Evolutionary conservation across 768 basidiomycete species (phyloP).

Genomic region (Rhizopogon vesiculosus): DNA sequence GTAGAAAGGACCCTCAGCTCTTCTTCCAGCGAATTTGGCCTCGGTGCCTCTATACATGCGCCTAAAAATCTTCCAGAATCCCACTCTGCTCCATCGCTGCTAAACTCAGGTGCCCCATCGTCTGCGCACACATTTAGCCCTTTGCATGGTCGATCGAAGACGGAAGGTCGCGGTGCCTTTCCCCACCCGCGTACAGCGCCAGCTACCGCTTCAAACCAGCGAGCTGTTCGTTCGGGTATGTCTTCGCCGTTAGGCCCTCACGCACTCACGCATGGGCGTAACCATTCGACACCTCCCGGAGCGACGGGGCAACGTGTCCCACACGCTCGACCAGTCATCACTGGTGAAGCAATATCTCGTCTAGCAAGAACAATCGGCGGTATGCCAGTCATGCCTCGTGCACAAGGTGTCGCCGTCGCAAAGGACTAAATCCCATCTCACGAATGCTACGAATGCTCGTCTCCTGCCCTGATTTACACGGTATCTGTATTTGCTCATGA

Average conservation of each 20-base stretch:
- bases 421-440: conserved; percentile 18
- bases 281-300: conserved; percentile 62
- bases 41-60: conserved; percentile 55
- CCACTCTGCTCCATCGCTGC: conserved; percentile 29
- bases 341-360: conserved; percentile 64
- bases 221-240: conserved; percentile 39
- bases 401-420: conserved; percentile 19
- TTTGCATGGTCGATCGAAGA: conserved; percentile 53
- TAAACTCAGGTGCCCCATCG: conserved; percentile 23
- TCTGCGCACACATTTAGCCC: conserved; percentile 26
- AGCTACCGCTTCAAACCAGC: conserved; percentile 16
- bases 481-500: conserved; percentile 7
- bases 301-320: conserved; percentile 33
- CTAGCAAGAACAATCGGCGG: conserved; percentile 59
- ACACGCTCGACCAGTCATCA: conserved; percentile 64
- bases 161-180: conserved; percentile 41
- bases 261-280: conserved; percentile 40
- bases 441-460: conserved; percentile 3
- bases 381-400: conserved; percentile 19
- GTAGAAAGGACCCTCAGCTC: conserved; percentile 12
- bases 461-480: conserved; percentile 8
- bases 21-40: conserved; percentile 29
- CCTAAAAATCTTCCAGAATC: conserved; percentile 36
- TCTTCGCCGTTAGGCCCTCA: conserved; percentile 38
- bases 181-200: conserved; percentile 25